phyloP scores from a whole-genome alignment of 164 flowering plant genomes.

The Nymphaea colorata region DNA sequence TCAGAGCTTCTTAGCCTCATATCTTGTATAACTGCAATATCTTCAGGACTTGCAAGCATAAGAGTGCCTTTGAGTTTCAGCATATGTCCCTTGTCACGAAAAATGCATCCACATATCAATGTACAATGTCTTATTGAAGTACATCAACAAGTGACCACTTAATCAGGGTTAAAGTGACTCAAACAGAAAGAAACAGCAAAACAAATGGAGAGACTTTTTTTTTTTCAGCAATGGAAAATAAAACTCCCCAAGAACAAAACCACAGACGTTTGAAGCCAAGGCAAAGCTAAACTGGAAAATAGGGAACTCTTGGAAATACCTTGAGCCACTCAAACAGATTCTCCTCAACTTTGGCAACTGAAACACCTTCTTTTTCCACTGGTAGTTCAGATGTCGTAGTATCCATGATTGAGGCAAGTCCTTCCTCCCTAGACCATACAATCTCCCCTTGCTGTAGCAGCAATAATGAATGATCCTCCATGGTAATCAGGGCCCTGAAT shows the following conservation, averaged over 20 bases:
- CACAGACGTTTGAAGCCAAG: too few relatives aligned
- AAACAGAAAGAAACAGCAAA: too few relatives aligned
- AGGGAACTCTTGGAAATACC: constrained; percentile 28
- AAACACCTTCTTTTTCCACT: constrained; percentile 74
- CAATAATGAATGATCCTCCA: constrained; percentile 89
- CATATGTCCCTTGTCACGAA: constrained; percentile 57
- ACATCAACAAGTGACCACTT: neutral
- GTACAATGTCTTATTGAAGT: neutral
- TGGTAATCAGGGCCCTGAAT: constrained; percentile 87
- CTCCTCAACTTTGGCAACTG: constrained; percentile 91
- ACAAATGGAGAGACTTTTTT: too few relatives aligned
- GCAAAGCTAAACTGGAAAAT: too few relatives aligned
- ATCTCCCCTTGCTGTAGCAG: constrained; percentile 85
- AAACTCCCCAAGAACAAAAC: too few relatives aligned
- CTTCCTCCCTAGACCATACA: constrained; percentile 97
- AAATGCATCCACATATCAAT: constrained; percentile 1
- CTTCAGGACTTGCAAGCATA: constrained; percentile 92
- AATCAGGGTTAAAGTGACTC: too few relatives aligned
- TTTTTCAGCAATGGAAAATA: too few relatives aligned
- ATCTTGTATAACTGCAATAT: constrained; percentile 70
- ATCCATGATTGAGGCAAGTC: constrained; percentile 82
- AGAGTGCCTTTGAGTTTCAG: constrained; percentile 91
- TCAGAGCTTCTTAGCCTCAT: constrained; percentile 79
- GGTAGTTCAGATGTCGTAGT: constrained; percentile 85
- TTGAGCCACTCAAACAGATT: constrained; percentile 88